phyloP scores from a whole-genome alignment of 2,329 filamentous ascomycete genomes.

The Penicillium paneum region DNA sequence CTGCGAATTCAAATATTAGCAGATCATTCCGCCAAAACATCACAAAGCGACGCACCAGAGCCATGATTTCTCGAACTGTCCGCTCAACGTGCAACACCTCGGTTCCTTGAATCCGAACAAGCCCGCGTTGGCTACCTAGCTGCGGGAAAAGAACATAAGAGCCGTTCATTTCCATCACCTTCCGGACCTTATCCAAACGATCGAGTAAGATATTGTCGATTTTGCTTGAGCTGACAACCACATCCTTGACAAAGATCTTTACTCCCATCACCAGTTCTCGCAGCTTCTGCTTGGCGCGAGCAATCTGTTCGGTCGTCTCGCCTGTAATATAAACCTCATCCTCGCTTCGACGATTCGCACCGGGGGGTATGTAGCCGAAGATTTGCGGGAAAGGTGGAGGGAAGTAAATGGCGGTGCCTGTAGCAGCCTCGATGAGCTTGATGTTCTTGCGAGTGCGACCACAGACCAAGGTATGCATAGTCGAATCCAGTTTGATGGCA shows the following conservation, averaged over 20 bases:
- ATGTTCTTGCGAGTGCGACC: conserved; percentile 95
- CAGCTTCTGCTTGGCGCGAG: conserved; percentile 84
- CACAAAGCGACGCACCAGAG: conserved; percentile 60
- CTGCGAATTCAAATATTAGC: conserved; percentile 42
- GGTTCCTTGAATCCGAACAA: conserved; percentile 85
- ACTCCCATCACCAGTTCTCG: conserved; percentile 78
- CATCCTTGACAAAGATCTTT: conserved; percentile 87
- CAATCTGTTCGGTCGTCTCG: conserved; percentile 77
- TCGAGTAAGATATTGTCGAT: conserved; percentile 91
- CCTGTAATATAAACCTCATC: conserved; percentile 95
- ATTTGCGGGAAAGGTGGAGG: conserved; percentile 89
- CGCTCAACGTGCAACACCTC: conserved; percentile 93
- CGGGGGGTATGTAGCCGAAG: conserved; percentile 82
- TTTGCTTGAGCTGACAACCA: conserved; percentile 83
- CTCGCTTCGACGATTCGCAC: conserved; percentile 75
- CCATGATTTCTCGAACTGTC: conserved; percentile 94
- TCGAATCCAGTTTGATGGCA: conserved; percentile 75
- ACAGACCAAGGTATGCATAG: conserved; percentile 86
- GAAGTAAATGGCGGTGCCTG: conserved; percentile 96
- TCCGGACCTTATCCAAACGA: conserved; percentile 91
- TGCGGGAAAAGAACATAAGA: conserved; percentile 91
- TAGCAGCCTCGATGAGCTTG: conserved; percentile 93
- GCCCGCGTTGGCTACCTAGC: conserved; percentile 76
- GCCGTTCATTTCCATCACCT: conserved; percentile 95
- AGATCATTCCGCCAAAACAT: not conserved